Evolutionary conservation across 176 grass and related monocot species (phyloP).

Genomic region (Bromus sterilis): DNA sequence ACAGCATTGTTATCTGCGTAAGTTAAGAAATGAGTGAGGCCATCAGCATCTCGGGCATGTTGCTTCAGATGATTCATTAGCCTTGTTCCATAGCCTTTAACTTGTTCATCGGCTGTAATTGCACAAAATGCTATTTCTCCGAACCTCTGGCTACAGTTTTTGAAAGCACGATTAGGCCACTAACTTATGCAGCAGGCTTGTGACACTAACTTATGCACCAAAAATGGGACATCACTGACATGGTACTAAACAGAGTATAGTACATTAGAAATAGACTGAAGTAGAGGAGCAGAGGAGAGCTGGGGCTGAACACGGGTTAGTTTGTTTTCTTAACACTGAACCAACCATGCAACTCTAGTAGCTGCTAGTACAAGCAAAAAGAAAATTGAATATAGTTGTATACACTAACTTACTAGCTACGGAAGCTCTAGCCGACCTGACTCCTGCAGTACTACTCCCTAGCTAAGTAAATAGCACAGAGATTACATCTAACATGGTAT

Average conservation of each 20-base stretch:
- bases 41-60: slow-evolving; percentile 92
- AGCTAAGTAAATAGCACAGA: not conserved
- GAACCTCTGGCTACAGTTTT: slow-evolving; percentile 76
- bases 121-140: slow-evolving; percentile 99
- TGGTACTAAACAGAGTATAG: not conserved
- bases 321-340: not conserved
- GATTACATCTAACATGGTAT: not conserved
- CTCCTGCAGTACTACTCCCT: not conserved
- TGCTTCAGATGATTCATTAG: slow-evolving; percentile 99
- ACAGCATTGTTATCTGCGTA: slow-evolving; percentile 99
- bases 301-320: too few relatives aligned
- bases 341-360: not conserved
- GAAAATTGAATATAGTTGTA: not conserved
- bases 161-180: slow-evolving; percentile 20
- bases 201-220: not conserved
- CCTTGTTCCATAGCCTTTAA: slow-evolving; percentile 99
- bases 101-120: slow-evolving; percentile 98
- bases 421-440: not conserved
- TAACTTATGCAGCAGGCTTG: not conserved
- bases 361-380: not conserved
- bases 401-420: not conserved
- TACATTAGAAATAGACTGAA: too few relatives aligned
- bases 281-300: too few relatives aligned
- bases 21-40: slow-evolving; percentile 95
- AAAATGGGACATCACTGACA: not conserved